phyloP scores from a whole-genome alignment of 495 filamentous ascomycete genomes.

The Penicillium mononematosum region DNA sequence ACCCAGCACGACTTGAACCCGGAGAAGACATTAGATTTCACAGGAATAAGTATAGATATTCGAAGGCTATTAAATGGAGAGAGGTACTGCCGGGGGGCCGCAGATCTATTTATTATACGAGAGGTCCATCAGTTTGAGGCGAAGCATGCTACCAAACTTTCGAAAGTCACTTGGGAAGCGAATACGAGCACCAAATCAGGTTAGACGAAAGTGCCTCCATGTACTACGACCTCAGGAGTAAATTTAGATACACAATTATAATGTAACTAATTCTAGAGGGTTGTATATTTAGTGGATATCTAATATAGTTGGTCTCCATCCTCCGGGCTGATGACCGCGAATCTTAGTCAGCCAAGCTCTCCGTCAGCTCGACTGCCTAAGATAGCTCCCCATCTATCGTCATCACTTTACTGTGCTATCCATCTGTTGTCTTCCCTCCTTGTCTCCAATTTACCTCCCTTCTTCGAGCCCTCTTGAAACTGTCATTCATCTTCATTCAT shows the following conservation, averaged over 20 bases:
- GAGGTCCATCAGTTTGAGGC: neutral
- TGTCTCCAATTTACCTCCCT: neutral
- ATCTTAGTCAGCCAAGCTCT: slow-evolving; percentile 35
- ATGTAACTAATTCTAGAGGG: neutral
- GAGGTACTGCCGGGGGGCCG: neutral
- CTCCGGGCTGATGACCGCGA: neutral
- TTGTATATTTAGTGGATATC: neutral
- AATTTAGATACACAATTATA: neutral
- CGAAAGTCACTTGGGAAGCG: neutral
- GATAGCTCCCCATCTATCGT: slow-evolving; percentile 26
- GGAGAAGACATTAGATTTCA: slow-evolving; percentile 12
- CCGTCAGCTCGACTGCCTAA: slow-evolving; percentile 45
- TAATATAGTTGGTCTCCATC: neutral
- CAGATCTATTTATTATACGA: neutral
- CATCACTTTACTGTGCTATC: slow-evolving; percentile 24
- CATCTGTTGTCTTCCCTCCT: slow-evolving; percentile 15
- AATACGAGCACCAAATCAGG: slow-evolving; percentile 1
- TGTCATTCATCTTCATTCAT: slow-evolving; percentile 16
- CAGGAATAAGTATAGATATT: neutral
- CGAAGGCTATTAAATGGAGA: neutral
- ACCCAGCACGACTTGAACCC: slow-evolving; percentile 5
- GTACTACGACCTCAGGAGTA: neutral
- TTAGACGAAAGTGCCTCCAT: neutral
- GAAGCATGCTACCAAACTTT: slow-evolving; percentile 9
- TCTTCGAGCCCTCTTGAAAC: neutral